These are phyloP conservation scores for Penicillium crystallinum DNA, from an alignment of 495 filamentous ascomycete genomes.

Conservation along the genomic window DNA sequence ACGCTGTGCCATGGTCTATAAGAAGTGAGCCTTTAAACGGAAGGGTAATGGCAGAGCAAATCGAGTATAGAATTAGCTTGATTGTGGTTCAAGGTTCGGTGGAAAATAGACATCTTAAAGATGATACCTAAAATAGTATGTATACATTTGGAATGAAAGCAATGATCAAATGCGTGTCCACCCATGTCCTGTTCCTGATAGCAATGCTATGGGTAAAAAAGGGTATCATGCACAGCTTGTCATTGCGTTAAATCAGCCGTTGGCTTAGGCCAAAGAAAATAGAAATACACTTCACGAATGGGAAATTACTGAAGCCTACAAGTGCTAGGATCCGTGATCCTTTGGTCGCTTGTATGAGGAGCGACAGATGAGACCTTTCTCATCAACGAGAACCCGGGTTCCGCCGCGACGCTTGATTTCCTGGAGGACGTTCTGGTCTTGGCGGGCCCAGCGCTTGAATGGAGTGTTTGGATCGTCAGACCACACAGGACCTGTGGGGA, in stretches of 20 bases:
- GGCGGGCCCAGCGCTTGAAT: slow-evolving; percentile 40
- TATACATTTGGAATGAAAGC: no score
- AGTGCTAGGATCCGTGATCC: not conserved
- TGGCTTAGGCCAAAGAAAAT: not conserved
- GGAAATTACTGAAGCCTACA: not conserved
- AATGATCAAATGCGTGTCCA: no score
- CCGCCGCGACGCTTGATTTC: slow-evolving; percentile 27
- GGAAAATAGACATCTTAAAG: no score
- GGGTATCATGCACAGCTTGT: no score
- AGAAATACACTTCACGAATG: not conserved
- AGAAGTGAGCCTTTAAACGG: no score
- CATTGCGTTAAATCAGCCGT: not conserved
- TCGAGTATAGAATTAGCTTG: no score
- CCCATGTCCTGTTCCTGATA: not conserved
- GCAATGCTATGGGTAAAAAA: no score
- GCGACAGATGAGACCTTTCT: slow-evolving; percentile 31
- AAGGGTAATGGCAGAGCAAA: no score
- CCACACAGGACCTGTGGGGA: slow-evolving; percentile 23
- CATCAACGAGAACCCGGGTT: slow-evolving; percentile 23
- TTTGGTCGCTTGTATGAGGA: slow-evolving; percentile 9
- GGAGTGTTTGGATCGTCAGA: slow-evolving; percentile 36
- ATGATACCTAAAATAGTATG: no score
- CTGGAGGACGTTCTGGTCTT: slow-evolving; percentile 33
- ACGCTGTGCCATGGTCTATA: no score
- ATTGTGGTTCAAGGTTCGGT: no score